Evolutionary conservation across 495 filamentous ascomycete genomes (phyloP).

Genomic region (Staphylotrichum tortipilum): DNA sequence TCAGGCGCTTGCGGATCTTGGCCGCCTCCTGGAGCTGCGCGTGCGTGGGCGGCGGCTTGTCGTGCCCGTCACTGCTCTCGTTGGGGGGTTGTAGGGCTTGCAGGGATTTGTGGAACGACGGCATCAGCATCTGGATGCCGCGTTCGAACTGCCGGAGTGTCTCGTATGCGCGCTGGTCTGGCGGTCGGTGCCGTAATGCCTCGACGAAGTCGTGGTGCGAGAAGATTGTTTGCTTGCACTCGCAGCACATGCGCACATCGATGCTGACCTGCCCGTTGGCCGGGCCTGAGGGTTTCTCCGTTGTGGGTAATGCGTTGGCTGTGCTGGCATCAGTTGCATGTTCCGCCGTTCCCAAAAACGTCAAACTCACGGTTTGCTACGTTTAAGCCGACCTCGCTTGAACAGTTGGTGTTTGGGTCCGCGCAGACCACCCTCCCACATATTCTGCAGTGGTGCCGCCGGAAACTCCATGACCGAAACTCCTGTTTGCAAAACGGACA

Average conservation of each 20-base stretch:
- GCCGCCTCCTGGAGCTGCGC: constrained; percentile 77
- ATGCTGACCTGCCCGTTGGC: constrained; percentile 50
- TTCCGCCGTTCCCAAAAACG: not conserved
- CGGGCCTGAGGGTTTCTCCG: constrained; percentile 49
- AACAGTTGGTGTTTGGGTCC: constrained; percentile 75
- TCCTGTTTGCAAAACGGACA: constrained; percentile 95
- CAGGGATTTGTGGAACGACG: constrained; percentile 78
- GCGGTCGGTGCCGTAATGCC: constrained; percentile 57
- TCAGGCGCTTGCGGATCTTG: constrained; percentile 82
- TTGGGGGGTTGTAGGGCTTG: constrained; percentile 37
- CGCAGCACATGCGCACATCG: constrained; percentile 84
- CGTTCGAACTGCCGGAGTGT: constrained; percentile 82
- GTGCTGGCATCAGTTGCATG: not conserved
- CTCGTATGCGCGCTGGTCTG: constrained; percentile 75
- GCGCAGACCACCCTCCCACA: constrained; percentile 90
- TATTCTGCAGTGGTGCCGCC: constrained; percentile 88
- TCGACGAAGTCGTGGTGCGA: constrained; percentile 72
- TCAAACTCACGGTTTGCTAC: constrained; percentile 54
- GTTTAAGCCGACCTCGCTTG: constrained; percentile 70
- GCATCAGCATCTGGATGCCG: constrained; percentile 76
- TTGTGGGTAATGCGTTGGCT: constrained; percentile 31
- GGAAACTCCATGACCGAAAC: constrained; percentile 79
- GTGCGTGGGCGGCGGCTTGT: constrained; percentile 59
- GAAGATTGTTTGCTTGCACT: constrained; percentile 80
- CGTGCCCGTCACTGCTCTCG: constrained; percentile 42